Evolutionary conservation across 1,284 basidiomycete genomes (phyloP), one percentile per base, ranked within the genome.

Genomic region (Inonotus obliquus): DNA sequence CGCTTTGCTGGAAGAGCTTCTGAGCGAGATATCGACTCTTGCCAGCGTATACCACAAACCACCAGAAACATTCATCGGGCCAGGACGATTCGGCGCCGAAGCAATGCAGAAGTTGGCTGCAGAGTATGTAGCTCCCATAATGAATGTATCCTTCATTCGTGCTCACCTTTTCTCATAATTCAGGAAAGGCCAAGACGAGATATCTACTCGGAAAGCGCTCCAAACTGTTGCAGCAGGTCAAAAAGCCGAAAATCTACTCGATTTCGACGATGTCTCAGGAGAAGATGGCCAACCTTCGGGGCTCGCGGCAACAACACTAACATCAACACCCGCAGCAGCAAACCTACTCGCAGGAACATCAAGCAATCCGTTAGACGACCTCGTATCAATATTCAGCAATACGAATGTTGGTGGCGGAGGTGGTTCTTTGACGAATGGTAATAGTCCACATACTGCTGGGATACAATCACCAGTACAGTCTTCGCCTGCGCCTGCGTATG

Each of bases 31-130:
- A 37, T 92, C 91, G 1, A 88, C 83, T 58, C 78, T 98, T 19
- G 92, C 96, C 0, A 94, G 91, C 71, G 94, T 97, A 3, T 98
- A 98, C 70, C 95, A 98, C 77, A 98, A 96, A 74, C 97, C 97
- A 0, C 89, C 89, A 19, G 93, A 89, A 72, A 96, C 94, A 0
- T 96, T 96, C 69, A 85, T 96, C 61, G 94, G 94, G 1, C 83
- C 84, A 67, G 94, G 94, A 11, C 80, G 92, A 45, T 79, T 96
- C 61, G 87, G 95, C 9, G 93, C 88, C 0, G 94, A 96, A 67
- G 83, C 92, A 17, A 81, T 97, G 69, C 85, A 87, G 60, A 81
- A 82, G 69, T 86, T 85, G 69, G 84, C 79, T 54, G 68, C 77
- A 64, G 92, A 93, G 90, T 85, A 47, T 47, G 67, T 67, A 51